Evolutionary conservation across 2,329 filamentous ascomycete genomes (phyloP).

Genomic region (Ascochyta clinopodiicola): DNA sequence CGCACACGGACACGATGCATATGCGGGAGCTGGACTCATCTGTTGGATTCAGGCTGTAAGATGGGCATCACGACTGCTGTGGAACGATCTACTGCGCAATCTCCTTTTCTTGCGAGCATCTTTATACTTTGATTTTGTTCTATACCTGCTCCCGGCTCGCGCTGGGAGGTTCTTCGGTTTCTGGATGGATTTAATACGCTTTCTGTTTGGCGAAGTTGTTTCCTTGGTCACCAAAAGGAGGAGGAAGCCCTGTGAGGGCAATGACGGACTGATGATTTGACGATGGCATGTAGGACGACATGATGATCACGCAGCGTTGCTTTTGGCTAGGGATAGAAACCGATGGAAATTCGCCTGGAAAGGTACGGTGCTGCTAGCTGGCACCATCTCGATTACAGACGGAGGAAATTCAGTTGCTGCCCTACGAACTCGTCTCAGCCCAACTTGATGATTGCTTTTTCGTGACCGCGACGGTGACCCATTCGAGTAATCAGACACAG

Average conservation of each 20-base stretch:
- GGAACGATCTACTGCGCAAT: slow-evolving; percentile 28
- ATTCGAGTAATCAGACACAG: not conserved
- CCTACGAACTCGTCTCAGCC: not conserved
- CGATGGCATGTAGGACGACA: slow-evolving; percentile 10
- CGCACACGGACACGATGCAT: slow-evolving; percentile 40
- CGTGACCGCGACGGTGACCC: not conserved
- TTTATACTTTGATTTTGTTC: slow-evolving; percentile 23
- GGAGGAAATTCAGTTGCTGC: slow-evolving; percentile 8
- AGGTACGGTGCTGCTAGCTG: slow-evolving; percentile 10
- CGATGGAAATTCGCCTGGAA: slow-evolving; percentile 11
- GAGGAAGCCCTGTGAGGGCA: slow-evolving; percentile 1
- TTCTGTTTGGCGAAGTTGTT: slow-evolving; percentile 17
- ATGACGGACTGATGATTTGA: slow-evolving; percentile 16
- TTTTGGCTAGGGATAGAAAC: not conserved
- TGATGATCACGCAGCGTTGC: slow-evolving; percentile 15
- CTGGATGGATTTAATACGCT: slow-evolving; percentile 39
- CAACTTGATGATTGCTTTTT: slow-evolving; percentile 4
- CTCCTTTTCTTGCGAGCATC: slow-evolving; percentile 17
- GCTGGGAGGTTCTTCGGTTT: slow-evolving; percentile 28
- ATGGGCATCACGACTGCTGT: slow-evolving; percentile 25
- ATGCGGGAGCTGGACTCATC: slow-evolving; percentile 31
- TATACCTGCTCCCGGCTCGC: slow-evolving; percentile 37
- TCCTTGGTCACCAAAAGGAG: slow-evolving; percentile 12
- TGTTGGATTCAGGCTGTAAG: slow-evolving; percentile 32
- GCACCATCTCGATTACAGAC: slow-evolving; percentile 15